phyloP scores from a whole-genome alignment of 371 early-diverging fungal genomes.

The Apophysomyces ossiformis region DNA sequence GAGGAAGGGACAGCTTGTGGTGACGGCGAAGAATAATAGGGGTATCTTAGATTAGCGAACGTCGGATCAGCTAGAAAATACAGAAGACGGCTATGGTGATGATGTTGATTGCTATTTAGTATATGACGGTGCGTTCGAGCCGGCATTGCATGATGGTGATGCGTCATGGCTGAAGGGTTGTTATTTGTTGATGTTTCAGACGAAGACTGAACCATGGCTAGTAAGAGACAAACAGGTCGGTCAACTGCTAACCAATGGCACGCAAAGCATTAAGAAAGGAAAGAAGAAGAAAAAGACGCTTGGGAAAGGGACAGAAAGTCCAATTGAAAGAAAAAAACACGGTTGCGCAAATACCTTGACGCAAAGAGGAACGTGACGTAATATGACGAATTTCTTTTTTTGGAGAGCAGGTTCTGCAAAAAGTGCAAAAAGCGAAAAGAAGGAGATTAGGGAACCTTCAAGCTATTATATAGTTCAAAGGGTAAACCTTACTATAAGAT shows the following conservation, averaged over 20 bases:
- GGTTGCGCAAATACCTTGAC: neutral
- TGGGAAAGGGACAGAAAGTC: neutral
- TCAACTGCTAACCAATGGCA: slow-evolving; percentile 3
- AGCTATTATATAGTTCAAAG: neutral
- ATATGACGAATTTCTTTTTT: neutral
- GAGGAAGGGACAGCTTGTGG: neutral
- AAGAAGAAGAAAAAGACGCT: neutral
- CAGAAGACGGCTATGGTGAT: slow-evolving; percentile 4
- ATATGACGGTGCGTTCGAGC: neutral
- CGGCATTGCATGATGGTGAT: neutral
- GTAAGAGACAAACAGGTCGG: neutral
- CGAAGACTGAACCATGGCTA: slow-evolving; percentile 5
- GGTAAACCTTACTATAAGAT: neutral
- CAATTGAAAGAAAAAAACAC: neutral
- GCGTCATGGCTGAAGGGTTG: neutral
- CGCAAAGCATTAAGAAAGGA: slow-evolving; percentile 1
- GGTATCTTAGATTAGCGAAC: neutral
- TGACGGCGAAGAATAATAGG: neutral
- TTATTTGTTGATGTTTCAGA: slow-evolving; percentile 2
- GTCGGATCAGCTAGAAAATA: neutral
- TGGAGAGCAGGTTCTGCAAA: too few species aligned
- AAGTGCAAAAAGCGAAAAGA: too few species aligned
- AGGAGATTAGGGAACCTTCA: too few species aligned
- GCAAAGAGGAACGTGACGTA: neutral
- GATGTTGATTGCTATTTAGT: neutral